Evolutionary conservation across 2,329 filamentous ascomycete species (phyloP), one percentile per base, ranked within the genome.

Genomic region (Claviceps capensis): DNA sequence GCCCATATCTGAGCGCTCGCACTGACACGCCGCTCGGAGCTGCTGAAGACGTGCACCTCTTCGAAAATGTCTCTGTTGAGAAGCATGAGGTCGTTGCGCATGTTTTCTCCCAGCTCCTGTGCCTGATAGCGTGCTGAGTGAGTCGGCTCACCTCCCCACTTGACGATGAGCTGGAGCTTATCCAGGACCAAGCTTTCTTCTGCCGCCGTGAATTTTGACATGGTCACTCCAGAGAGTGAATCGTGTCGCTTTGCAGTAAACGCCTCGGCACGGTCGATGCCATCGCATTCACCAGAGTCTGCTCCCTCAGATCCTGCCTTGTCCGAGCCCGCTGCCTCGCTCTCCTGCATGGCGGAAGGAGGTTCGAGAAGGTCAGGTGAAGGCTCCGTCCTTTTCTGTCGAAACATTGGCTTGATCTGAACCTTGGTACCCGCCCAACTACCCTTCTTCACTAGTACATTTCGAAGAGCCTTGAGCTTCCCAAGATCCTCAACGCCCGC

Each of bases 381-480:
- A 57, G 83, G 79, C 49, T 86, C 79, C 2, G 82, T 78, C 62
- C 82, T 88, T 62, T 88, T 83, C 71, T 91, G 95, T 49, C 90
- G 83, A 68, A 98, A 98, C 89, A 98, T 95, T 9, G 93, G 93
- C 68, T 98, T 98, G 65, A 98, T 97, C 68, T 98, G 93, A 2
- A 98, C 89, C 67, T 98, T 98, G 1, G 93, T 98, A 0, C 93
- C 93, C 4, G 89, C 84, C 86, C 91, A 96, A 19, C 82, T 83
- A 1, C 90, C 89, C 67, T 98, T 98, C 69, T 93, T 94, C 43
- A 88, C 82, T 6, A 98, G 72, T 5, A 94, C 91, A 56, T 91
- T 91, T 53, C 86, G 84, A 48, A 98, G 75, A 43, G 88, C 75
- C 57, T 81, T 83, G n/a, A 98, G 81, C 69, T 98, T 98, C 49